These are phyloP conservation scores for Salix udensis DNA, from an alignment of 345 rosid species.

Conservation along the genomic window DNA sequence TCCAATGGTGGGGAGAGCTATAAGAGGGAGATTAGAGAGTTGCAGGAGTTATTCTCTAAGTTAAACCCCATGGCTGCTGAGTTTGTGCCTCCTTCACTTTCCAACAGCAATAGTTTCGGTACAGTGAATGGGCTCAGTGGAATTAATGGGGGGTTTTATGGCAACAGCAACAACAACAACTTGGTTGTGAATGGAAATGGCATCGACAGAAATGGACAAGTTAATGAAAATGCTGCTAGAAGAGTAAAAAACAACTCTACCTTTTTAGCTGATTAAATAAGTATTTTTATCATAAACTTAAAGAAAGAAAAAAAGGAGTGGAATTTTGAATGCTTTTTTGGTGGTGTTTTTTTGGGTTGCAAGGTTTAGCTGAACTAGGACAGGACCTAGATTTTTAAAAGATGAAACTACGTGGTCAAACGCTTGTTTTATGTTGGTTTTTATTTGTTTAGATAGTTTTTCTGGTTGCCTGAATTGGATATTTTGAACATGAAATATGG, in stretches of 20 bases:
- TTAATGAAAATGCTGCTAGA: not conserved
- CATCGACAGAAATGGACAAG: not conserved
- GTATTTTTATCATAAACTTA: not conserved
- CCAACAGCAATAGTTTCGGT: conserved; percentile 33
- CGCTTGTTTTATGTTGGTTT: not conserved
- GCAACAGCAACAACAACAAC: not conserved
- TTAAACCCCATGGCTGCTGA: conserved; percentile 95
- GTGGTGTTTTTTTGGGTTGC: not conserved
- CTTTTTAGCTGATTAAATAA: not conserved
- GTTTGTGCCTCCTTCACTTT: conserved; percentile 82
- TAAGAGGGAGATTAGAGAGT: conserved; percentile 55
- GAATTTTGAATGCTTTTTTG: not conserved
- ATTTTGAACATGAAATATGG: not conserved
- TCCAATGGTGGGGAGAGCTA: not conserved
- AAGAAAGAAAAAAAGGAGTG: not conserved
- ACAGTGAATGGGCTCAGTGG: conserved; percentile 49
- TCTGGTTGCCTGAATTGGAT: not conserved
- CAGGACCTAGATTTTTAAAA: not conserved
- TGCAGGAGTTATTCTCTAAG: conserved; percentile 78
- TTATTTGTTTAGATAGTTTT: not conserved
- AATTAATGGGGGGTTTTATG: not conserved
- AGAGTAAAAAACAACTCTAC: not conserved
- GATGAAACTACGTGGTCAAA: not conserved
- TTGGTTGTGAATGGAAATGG: not conserved
- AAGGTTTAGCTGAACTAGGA: not conserved